Percentiles rank a stretch among this genome's conserved stretches.
Conservation (phyloP, 345 rosid genomes). For the Cochlearia excelsa region DNA sequence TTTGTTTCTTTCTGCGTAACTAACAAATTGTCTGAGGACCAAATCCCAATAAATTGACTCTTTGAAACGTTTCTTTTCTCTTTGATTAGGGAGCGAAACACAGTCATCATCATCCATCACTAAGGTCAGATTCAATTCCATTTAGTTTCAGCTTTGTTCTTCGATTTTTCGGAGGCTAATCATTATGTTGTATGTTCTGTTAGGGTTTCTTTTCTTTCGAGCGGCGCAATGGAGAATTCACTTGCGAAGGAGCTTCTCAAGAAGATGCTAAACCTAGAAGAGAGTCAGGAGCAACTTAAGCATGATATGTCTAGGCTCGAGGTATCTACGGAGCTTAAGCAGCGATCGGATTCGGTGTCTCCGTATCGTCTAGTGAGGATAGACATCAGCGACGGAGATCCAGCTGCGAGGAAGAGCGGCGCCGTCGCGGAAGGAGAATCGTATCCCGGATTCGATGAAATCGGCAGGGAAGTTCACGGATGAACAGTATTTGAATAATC, state of each 20-base stretch:
- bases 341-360: slow-evolving; percentile 83
- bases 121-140: too few relatives aligned
- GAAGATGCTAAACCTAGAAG: slow-evolving; percentile 89
- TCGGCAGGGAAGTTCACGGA: slow-evolving; percentile 40
- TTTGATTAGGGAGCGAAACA: too few relatives aligned
- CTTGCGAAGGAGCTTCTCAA: slow-evolving; percentile 70
- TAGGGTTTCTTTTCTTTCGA: too few relatives aligned
- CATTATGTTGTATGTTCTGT: too few relatives aligned
- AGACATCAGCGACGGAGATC: slow-evolving; percentile 35
- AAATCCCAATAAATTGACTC: too few relatives aligned
- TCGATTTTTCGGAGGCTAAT: too few relatives aligned
- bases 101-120: too few relatives aligned
- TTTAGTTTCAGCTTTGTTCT: too few relatives aligned
- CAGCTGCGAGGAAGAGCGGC: slow-evolving; percentile 51
- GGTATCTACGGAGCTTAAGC: slow-evolving; percentile 45
- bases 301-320: slow-evolving; percentile 76
- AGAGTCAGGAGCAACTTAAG: slow-evolving; percentile 73
- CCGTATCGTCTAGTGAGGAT: slow-evolving; percentile 57
- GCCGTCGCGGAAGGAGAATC: slow-evolving; percentile 71
- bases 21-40: too few relatives aligned
- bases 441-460: slow-evolving; percentile 28
- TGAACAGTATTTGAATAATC: slow-evolving; percentile 28
- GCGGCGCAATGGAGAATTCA: slow-evolving; percentile 51
- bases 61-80: too few relatives aligned
- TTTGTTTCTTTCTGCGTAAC: too few relatives aligned